phyloP scores from a whole-genome alignment of 2,329 filamentous ascomycete genomes.

The Biscogniauxia sp. region DNA sequence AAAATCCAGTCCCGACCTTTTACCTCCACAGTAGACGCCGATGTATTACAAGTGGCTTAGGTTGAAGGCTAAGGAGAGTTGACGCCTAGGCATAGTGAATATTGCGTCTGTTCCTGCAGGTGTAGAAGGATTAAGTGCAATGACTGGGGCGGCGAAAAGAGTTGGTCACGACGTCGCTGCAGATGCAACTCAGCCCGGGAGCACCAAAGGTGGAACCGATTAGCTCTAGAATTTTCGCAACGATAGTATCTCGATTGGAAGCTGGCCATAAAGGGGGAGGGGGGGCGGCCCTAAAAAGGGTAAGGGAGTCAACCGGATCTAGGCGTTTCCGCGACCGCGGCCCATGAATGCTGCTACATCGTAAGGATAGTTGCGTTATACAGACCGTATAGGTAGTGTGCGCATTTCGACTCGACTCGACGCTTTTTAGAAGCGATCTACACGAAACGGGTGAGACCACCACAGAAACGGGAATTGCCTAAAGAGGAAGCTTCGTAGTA shows the following conservation, averaged over 20 bases:
- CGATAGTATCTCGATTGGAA: background rate
- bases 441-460: constrained; percentile 14
- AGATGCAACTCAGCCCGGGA: constrained; percentile 19
- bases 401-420: background rate
- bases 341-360: background rate
- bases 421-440: constrained; percentile 6
- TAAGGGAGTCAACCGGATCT: background rate
- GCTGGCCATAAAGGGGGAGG: too few species aligned
- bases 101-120: constrained; percentile 21
- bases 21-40: constrained; percentile 21
- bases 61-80: constrained; percentile 19
- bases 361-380: background rate
- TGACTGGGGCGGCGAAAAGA: constrained; percentile 15
- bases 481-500: constrained; percentile 17
- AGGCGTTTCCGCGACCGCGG: background rate
- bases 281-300: background rate
- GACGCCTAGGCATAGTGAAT: constrained; percentile 14
- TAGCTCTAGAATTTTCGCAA: constrained; percentile 1
- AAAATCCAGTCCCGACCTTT: constrained; percentile 10
- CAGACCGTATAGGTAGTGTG: background rate
- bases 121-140: constrained; percentile 17
- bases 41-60: constrained; percentile 15
- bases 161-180: constrained; percentile 10
- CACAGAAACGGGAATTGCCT: constrained; percentile 11
- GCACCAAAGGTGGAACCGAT: constrained; percentile 6